Base-by-base conservation (phyloP, 2,329 filamentous ascomycete species). In the Epichloe uncinata region DNA sequence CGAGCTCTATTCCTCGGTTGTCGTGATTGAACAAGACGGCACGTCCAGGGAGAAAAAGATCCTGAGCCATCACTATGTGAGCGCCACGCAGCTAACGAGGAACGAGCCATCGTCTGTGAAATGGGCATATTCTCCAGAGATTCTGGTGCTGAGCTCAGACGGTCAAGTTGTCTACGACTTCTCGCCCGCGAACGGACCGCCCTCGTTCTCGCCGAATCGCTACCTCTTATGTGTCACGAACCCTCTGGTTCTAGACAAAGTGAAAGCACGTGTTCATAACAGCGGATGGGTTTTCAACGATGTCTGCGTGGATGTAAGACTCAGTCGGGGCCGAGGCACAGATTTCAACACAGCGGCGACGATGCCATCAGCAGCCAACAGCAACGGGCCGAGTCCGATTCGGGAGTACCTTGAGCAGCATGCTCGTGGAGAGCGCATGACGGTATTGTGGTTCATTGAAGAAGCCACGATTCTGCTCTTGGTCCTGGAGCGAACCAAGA, bases 271-370 rank as follows among this genome's bases (percentile, higher is more conserved):
- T 1, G 56, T 61, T 7, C 63, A 65, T 15, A 48, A 56, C 0
- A 59, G 58, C 20, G 63, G 63, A 18, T 66, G 64, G 64, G 57
- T 63, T 36, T 66, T 66, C 43, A 66, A 66, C 56, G 60, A 63
- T 6, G 53, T 66, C 1, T 64, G 58, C 47, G 61, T 66, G 2
- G 64, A 66, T 42, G 60, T 65, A 15, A 55, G 58, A 2, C 56
- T 66, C 42, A 66, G 64, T 46, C 56, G 61, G 7, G 62, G 56
- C 50, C 3, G 53, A 43, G 56, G 55, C 26, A 50, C 51, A 3
- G 53, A 53, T 8, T 22, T 36, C 11, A 22, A 15, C 36, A 16
- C 15, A 2, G 26, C 26, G 11, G 18, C 44, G 18, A 33, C 44
- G 3, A 5, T 33, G 43, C 1, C 34, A 15, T 30, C 42, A 8